phyloP scores from a whole-genome alignment of 495 filamentous ascomycete genomes.

The Penicillium turbatum region DNA sequence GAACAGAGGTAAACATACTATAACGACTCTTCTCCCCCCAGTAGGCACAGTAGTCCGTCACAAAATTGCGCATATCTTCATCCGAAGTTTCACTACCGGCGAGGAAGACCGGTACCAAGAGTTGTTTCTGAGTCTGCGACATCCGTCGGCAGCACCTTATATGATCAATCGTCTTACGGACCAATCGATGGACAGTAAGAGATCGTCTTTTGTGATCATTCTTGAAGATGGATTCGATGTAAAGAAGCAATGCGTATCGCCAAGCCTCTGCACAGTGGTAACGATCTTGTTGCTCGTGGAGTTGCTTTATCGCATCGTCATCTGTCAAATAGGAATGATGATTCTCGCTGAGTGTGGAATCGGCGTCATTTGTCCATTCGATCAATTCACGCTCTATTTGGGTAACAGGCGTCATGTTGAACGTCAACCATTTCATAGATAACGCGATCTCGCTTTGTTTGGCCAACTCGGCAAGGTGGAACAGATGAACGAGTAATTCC shows the following conservation, averaged over 20 bases:
- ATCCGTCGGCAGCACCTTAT: constrained; percentile 25
- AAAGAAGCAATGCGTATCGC: constrained; percentile 27
- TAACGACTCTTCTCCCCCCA: constrained; percentile 17
- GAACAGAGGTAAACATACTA: constrained; percentile 22
- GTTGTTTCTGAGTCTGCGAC: constrained; percentile 22
- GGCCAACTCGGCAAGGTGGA: constrained; percentile 20
- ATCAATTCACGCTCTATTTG: constrained; percentile 14
- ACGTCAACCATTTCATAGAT: constrained; percentile 26
- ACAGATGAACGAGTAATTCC: constrained; percentile 18
- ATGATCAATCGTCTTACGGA: constrained; percentile 19
- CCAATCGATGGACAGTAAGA: background rate
- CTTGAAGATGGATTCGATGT: constrained; percentile 26
- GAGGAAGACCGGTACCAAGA: constrained; percentile 27
- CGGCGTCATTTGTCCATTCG: constrained; percentile 5
- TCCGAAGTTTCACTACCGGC: constrained; percentile 27
- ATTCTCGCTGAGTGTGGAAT: background rate
- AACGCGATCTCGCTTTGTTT: constrained; percentile 18
- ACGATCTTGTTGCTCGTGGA: constrained; percentile 26
- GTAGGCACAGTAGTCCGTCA: constrained; percentile 17
- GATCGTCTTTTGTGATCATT: constrained; percentile 7
- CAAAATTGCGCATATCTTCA: constrained; percentile 15
- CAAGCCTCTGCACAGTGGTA: constrained; percentile 30
- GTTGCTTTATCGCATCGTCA: constrained; percentile 7
- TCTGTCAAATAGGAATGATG: background rate
- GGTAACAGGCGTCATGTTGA: constrained; percentile 19